Evolutionary conservation across 768 basidiomycete genomes (phyloP).

Genomic region (Cystobasidium tubakii): DNA sequence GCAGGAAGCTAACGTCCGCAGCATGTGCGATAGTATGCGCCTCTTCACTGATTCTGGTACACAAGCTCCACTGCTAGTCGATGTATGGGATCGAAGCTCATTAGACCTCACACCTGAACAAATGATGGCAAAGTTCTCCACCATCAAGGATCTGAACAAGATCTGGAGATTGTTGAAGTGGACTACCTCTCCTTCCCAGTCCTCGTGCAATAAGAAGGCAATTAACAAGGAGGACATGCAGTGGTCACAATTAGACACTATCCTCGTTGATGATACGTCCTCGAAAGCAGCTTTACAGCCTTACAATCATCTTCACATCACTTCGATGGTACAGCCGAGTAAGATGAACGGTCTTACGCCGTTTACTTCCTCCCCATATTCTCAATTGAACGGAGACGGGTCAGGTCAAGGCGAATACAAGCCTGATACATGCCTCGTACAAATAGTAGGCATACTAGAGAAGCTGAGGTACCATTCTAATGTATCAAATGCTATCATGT

Average conservation of each 20-base stretch:
- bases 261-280: constrained; percentile 23
- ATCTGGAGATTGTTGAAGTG: constrained; percentile 37
- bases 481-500: background rate
- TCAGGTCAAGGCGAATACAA: background rate
- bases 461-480: background rate
- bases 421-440: constrained; percentile 1
- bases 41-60: constrained; percentile 29
- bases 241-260: constrained; percentile 33
- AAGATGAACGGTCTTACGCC: background rate
- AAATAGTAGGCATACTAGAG: constrained; percentile 10
- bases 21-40: constrained; percentile 37
- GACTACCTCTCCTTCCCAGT: too few species aligned
- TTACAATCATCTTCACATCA: constrained; percentile 27
- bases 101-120: constrained; percentile 37
- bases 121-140: constrained; percentile 29
- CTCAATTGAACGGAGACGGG: background rate
- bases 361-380: too few species aligned
- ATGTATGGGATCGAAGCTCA: constrained; percentile 37
- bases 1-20: constrained; percentile 35
- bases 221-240: background rate
- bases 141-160: constrained; percentile 39
- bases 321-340: background rate
- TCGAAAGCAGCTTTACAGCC: constrained; percentile 25
- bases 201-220: too few species aligned
- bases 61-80: constrained; percentile 21